Evolutionary conservation across 306 rosid genomes (phyloP).

Genomic region (Comarum palustre): DNA sequence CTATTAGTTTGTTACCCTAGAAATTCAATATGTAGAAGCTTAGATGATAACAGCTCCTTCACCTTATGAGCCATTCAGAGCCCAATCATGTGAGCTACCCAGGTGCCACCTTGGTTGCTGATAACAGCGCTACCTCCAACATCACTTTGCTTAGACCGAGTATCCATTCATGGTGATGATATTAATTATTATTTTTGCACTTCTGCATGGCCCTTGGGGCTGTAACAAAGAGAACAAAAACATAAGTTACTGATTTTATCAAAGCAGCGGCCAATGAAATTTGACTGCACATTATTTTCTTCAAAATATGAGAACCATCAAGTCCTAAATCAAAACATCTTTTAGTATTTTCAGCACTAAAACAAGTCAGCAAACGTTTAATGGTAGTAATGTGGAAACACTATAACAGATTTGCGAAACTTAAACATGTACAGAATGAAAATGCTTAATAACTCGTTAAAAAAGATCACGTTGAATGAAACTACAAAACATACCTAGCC

Average conservation of each 20-base stretch:
- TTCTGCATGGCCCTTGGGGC: conserved; percentile 93
- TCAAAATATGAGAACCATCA: conserved; percentile 7
- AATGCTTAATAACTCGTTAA: not conserved
- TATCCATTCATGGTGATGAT: conserved; percentile 26
- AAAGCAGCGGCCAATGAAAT: not conserved
- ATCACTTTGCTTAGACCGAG: conserved; percentile 25
- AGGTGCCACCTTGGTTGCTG: conserved; percentile 4
- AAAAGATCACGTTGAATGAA: not conserved
- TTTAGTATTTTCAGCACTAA: not conserved
- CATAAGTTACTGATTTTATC: not conserved
- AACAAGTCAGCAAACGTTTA: not conserved
- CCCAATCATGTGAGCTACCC: not conserved
- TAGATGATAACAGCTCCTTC: conserved; percentile 25
- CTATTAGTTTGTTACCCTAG: conserved; percentile 39
- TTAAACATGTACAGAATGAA: not conserved
- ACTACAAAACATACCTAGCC: conserved; percentile 55
- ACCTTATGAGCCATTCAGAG: conserved; percentile 7
- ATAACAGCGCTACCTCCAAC: conserved; percentile 21
- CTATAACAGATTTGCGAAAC: not conserved
- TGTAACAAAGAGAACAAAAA: conserved; percentile 34
- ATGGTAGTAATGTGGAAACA: not conserved
- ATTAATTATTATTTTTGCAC: conserved; percentile 57
- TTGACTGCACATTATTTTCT: conserved; percentile 7
- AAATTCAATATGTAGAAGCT: conserved; percentile 35
- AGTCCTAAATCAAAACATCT: conserved; percentile 16